Percentiles rank a stretch among this genome's conserved stretches.
Conservation (phyloP, 2,329 filamentous ascomycete species). For the Dothiorella sarmentorum region DNA sequence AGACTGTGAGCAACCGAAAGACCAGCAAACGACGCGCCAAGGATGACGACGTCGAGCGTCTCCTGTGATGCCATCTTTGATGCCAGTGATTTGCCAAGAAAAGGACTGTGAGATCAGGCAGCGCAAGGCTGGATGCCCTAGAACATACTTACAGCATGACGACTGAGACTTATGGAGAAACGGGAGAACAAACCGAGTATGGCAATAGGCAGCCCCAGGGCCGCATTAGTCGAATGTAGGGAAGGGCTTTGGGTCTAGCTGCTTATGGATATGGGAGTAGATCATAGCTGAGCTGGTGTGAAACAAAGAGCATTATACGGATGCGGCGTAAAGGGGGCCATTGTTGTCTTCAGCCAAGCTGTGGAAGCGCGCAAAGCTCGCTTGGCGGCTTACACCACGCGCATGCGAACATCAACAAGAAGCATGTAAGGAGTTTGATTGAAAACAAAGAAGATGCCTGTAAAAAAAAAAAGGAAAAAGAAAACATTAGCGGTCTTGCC, state of each 20-base stretch:
- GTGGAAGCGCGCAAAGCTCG: neutral
- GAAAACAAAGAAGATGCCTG: neutral
- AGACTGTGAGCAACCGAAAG: conserved; percentile 37
- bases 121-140: neutral
- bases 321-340: neutral
- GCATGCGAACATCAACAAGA: neutral
- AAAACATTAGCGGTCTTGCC: neutral
- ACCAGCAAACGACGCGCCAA: conserved; percentile 39
- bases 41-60: conserved; percentile 36
- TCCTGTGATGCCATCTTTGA: conserved; percentile 12
- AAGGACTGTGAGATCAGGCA: neutral
- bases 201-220: neutral
- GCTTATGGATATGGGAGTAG: neutral
- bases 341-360: conserved; percentile 3
- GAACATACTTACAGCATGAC: neutral
- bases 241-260: neutral
- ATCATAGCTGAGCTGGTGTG: neutral
- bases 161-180: neutral
- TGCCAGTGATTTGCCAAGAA: neutral
- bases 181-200: neutral
- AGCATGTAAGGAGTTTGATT: neutral
- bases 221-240: neutral
- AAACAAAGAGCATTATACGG: neutral
- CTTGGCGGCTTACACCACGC: conserved; percentile 1
- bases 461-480: neutral